Percentiles rank a stretch among this genome's conserved stretches.
phyloP scores from a whole-genome alignment of 140 eudicot genomes.

The Anethum foeniculum region DNA sequence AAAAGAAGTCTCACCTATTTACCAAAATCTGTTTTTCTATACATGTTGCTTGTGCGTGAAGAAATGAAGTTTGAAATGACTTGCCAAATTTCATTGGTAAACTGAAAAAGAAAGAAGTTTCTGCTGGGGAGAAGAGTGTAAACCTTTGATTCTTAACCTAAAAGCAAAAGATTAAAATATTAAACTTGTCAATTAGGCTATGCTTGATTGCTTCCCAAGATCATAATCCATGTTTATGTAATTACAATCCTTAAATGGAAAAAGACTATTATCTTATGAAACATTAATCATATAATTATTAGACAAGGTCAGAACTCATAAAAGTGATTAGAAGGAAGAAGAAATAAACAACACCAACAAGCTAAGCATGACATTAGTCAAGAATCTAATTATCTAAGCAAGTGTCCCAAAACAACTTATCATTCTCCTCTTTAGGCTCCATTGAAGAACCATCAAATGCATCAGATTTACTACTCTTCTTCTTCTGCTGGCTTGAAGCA shows the following conservation, averaged over 20 bases:
- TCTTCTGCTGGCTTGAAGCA: slow-evolving; percentile 1
- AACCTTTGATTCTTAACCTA: not conserved
- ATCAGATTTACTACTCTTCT: not conserved
- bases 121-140: not conserved
- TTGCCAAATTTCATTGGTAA: not conserved
- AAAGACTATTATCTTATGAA: not conserved
- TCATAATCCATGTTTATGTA: too few relatives aligned
- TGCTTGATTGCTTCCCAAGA: too few relatives aligned
- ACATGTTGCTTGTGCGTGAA: slow-evolving; percentile 4
- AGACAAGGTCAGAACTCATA: not conserved
- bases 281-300: not conserved
- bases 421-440: slow-evolving; percentile 21
- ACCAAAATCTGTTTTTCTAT: not conserved
- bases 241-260: not conserved
- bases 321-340: not conserved
- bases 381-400: slow-evolving; percentile 53
- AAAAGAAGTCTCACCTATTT: not conserved
- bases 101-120: not conserved
- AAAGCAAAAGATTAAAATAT: not conserved
- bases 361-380: not conserved
- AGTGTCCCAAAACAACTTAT: slow-evolving; percentile 51
- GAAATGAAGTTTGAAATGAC: not conserved
- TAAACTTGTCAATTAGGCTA: not conserved
- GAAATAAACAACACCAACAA: not conserved
- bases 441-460: not conserved